phyloP scores from a whole-genome alignment of 2,329 filamentous ascomycete species.

The Talaromyces sp. region DNA sequence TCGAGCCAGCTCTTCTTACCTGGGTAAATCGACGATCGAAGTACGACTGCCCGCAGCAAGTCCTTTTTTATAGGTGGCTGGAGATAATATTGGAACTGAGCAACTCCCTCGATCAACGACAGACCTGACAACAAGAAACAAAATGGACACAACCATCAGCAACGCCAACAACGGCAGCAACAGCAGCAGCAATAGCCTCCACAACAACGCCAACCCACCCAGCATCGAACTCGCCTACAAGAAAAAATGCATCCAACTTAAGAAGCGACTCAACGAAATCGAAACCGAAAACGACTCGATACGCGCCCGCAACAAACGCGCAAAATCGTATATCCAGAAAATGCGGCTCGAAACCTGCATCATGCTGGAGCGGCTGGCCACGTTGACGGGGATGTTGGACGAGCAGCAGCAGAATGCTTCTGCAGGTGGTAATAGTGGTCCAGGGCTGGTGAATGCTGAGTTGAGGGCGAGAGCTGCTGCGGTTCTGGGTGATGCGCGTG shows the following conservation, averaged over 20 bases:
- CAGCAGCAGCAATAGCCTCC: not conserved
- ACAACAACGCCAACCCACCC: conserved; percentile 56
- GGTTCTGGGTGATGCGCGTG: conserved; percentile 2
- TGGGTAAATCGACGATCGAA: not conserved
- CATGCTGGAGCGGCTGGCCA: conserved; percentile 35
- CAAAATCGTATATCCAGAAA: conserved; percentile 84
- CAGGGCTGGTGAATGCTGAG: conserved; percentile 12
- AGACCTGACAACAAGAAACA: not conserved
- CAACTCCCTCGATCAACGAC: not conserved
- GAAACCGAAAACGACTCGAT: conserved; percentile 86
- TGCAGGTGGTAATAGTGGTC: conserved; percentile 2
- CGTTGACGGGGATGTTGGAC: conserved; percentile 37
- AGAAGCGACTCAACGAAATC: conserved; percentile 84
- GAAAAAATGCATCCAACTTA: conserved; percentile 91
- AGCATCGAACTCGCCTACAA: conserved; percentile 95
- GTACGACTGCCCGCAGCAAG: not conserved
- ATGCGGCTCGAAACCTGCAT: conserved; percentile 60
- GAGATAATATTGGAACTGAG: not conserved
- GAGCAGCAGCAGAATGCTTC: conserved; percentile 27
- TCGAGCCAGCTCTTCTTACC: not conserved
- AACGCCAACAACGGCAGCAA: not conserved
- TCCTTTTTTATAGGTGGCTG: not conserved
- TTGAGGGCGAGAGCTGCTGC: conserved; percentile 9
- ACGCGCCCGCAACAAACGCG: conserved; percentile 68
- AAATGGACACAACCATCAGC: conserved; percentile 3